These are phyloP conservation scores for Firmiana major DNA, from an alignment of 345 rosid species.

Conservation along the genomic window DNA sequence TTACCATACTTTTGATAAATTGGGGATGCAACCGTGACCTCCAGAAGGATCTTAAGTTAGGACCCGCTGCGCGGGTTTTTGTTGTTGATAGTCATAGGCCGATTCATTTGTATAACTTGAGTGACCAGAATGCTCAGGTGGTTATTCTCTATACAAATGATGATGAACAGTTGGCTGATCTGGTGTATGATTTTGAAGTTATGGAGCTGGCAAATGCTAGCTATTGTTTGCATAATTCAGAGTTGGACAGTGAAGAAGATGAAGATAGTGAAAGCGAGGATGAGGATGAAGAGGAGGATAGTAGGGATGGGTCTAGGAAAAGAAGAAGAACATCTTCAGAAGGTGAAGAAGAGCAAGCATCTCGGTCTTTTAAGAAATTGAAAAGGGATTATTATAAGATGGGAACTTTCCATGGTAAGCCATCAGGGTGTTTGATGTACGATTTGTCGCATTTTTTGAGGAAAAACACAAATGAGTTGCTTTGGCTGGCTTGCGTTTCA, in stretches of 20 bases:
- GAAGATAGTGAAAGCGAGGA: slow-evolving; percentile 31
- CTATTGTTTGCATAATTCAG: slow-evolving; percentile 32
- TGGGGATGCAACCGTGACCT: slow-evolving; percentile 97
- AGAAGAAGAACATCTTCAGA: slow-evolving; percentile 51
- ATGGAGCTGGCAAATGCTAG: slow-evolving; percentile 68
- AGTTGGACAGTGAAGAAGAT: slow-evolving; percentile 32
- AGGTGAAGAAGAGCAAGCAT: slow-evolving; percentile 36
- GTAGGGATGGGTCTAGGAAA: slow-evolving; percentile 48
- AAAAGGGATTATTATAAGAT: slow-evolving; percentile 67
- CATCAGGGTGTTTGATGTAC: slow-evolving; percentile 84
- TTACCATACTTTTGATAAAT: slow-evolving; percentile 64
- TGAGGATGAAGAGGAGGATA: slow-evolving; percentile 38
- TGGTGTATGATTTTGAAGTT: slow-evolving; percentile 77
- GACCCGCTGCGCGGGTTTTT: slow-evolving; percentile 57
- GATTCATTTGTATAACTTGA: slow-evolving; percentile 82
- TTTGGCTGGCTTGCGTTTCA: slow-evolving; percentile 95
- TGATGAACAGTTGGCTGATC: slow-evolving; percentile 81
- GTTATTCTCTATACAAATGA: slow-evolving; percentile 76
- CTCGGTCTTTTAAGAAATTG: slow-evolving; percentile 54
- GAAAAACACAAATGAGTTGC: slow-evolving; percentile 89
- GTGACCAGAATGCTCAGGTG: slow-evolving; percentile 67
- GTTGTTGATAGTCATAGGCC: slow-evolving; percentile 95
- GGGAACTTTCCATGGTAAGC: slow-evolving; percentile 95
- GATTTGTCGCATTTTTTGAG: slow-evolving; percentile 71
- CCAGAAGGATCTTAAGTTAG: slow-evolving; percentile 49